A percentile compares a stretch with the other conserved stretches of the same genome.
These are phyloP conservation scores for Penicillium manginii DNA, from an alignment of 495 filamentous ascomycete species.

Conservation along the genomic window DNA sequence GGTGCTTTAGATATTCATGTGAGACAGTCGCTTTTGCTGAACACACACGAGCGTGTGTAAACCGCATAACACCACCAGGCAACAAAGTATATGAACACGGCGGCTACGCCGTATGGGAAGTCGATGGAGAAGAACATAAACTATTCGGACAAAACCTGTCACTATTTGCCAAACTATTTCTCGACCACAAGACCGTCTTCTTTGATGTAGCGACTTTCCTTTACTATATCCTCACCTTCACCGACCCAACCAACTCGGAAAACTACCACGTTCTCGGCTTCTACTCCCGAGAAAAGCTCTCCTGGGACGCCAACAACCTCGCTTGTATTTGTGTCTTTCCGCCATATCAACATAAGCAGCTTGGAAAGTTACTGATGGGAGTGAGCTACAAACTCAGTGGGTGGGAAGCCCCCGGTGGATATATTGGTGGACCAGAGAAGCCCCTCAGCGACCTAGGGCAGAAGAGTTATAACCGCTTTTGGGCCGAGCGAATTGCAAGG, in stretches of 20 bases:
- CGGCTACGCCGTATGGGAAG: slow-evolving; percentile 77
- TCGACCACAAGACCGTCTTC: slow-evolving; percentile 97
- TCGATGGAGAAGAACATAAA: slow-evolving; percentile 88
- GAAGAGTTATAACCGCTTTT: slow-evolving; percentile 79
- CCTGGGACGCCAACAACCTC: slow-evolving; percentile 98
- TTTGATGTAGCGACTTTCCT: slow-evolving; percentile 95
- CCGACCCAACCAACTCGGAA: slow-evolving; percentile 38
- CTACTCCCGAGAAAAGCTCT: slow-evolving; percentile 98
- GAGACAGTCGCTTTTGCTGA: slow-evolving; percentile 63
- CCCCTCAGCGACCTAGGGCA: slow-evolving; percentile 83
- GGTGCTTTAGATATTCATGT: slow-evolving; percentile 90
- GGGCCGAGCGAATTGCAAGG: slow-evolving; percentile 78
- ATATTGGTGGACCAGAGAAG: slow-evolving; percentile 91
- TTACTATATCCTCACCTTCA: slow-evolving; percentile 82
- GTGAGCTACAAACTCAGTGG: slow-evolving; percentile 91
- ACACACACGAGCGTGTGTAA: slow-evolving; percentile 50
- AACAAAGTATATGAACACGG: slow-evolving; percentile 60
- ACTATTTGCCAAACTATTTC: slow-evolving; percentile 96
- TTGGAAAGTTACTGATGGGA: slow-evolving; percentile 89
- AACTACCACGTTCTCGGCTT: slow-evolving; percentile 76
- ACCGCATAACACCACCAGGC: slow-evolving; percentile 46
- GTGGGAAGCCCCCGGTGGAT: slow-evolving; percentile 63
- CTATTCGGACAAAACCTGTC: slow-evolving; percentile 94
- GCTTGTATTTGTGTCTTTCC: slow-evolving; percentile 97
- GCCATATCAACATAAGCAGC: slow-evolving; percentile 87